Percentiles rank a stretch among this genome's conserved stretches.
These are phyloP conservation scores for Gossypium trilobum DNA, from an alignment of 441 rosid species.

Conservation along the genomic window DNA sequence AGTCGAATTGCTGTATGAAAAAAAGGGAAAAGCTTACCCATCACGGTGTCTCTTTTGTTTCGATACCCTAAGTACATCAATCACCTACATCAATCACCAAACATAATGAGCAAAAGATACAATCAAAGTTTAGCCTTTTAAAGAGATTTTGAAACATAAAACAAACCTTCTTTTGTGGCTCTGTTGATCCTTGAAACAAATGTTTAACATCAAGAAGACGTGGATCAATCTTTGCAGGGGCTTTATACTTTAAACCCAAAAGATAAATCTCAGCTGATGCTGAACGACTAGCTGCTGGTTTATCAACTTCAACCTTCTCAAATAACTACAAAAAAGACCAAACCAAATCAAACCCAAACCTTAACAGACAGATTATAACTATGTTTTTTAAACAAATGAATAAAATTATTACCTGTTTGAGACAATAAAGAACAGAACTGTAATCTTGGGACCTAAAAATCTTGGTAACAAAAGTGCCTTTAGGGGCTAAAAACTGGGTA, in stretches of 20 bases:
- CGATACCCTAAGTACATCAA: slow-evolving; percentile 58
- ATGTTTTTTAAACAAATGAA: background rate
- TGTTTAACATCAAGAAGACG: slow-evolving; percentile 70
- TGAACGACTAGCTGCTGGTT: slow-evolving; percentile 86
- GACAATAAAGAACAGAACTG: slow-evolving; percentile 64
- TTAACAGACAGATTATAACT: background rate
- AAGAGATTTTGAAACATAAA: background rate
- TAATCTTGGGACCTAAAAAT: slow-evolving; percentile 91
- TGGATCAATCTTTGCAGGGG: slow-evolving; percentile 85
- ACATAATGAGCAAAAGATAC: background rate
- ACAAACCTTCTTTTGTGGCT: slow-evolving; percentile 46
- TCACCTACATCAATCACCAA: slow-evolving; percentile 50
- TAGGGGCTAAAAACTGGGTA: slow-evolving; percentile 66
- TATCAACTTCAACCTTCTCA: slow-evolving; percentile 81
- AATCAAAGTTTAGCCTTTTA: background rate
- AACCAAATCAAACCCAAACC: background rate
- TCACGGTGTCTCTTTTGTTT: slow-evolving; percentile 77
- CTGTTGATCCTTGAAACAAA: slow-evolving; percentile 60
- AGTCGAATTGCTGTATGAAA: background rate
- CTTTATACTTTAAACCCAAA: slow-evolving; percentile 67
- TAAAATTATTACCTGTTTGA: slow-evolving; percentile 42
- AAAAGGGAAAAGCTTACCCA: slow-evolving; percentile 44
- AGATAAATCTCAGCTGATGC: slow-evolving; percentile 80
- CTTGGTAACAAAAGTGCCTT: slow-evolving; percentile 72
- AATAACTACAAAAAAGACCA: slow-evolving; percentile 41